phyloP scores from a whole-genome alignment of 2,329 filamentous ascomycete genomes.

The Fusarium mangiferae region DNA sequence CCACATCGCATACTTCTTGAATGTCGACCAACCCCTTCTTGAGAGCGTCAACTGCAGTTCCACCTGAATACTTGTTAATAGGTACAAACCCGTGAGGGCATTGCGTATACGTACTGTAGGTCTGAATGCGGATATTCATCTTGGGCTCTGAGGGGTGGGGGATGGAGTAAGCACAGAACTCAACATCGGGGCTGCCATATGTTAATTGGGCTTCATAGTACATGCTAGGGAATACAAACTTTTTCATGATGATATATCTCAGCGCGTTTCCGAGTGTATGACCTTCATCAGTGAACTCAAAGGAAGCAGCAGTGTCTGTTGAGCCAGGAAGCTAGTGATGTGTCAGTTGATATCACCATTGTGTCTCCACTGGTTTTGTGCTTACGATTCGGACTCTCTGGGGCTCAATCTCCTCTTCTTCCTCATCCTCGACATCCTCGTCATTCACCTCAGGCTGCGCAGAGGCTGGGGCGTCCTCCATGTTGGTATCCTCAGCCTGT shows the following conservation, averaged over 20 bases:
- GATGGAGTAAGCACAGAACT: slow-evolving; percentile 98
- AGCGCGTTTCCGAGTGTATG: slow-evolving; percentile 96
- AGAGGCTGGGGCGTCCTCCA: slow-evolving; percentile 58
- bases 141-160: slow-evolving; percentile 95
- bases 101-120: slow-evolving; percentile 76
- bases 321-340: slow-evolving; percentile 79
- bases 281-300: slow-evolving; percentile 92
- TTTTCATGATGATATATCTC: slow-evolving; percentile 98
- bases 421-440: slow-evolving; percentile 54
- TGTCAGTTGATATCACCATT: slow-evolving; percentile 12
- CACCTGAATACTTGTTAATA: slow-evolving; percentile 63
- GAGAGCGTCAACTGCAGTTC: slow-evolving; percentile 83
- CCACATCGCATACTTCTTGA: slow-evolving; percentile 91
- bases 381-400: slow-evolving; percentile 73
- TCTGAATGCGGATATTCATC: slow-evolving; percentile 98
- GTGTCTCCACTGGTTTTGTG: neutral
- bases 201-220: neutral
- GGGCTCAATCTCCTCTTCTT: slow-evolving; percentile 57
- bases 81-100: no score
- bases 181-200: slow-evolving; percentile 81
- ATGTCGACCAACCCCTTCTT: slow-evolving; percentile 91
- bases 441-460: slow-evolving; percentile 49
- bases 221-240: slow-evolving; percentile 66
- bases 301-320: slow-evolving; percentile 88
- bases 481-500: slow-evolving; percentile 50